Percentiles rank a stretch among this genome's conserved stretches.
Conservation (phyloP, 176 grass and related monocot genomes). For the barley (Hordeum vulgare) region MorexV3_pseudomolecules_assembly NC_058524.1:184515968-184516467, state of each 20-base stretch:
- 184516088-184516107: constrained; percentile 35
- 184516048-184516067: constrained; percentile 66
- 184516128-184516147: constrained; percentile 68
- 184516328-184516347: constrained; percentile 81
- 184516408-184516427: constrained; percentile 58
- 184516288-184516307: constrained; percentile 64
- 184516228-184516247: constrained; percentile 57
- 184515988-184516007: neutral
- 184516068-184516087: constrained; percentile 12
- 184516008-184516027: constrained; percentile 59
- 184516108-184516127: constrained; percentile 57
- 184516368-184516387: constrained; percentile 57
- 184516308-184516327: constrained; percentile 72
- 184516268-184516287: constrained; percentile 61
- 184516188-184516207: constrained; percentile 55
- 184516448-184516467: constrained; percentile 39
- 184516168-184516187: constrained; percentile 68
- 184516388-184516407: constrained; percentile 54
- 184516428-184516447: neutral
- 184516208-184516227: constrained; percentile 62
- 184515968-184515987: constrained; percentile 20
- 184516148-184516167: constrained; percentile 28
- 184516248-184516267: constrained; percentile 74
- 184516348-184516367: constrained; percentile 71
- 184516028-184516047: constrained; percentile 76